A percentile compares a stretch with the other conserved stretches of the same genome.
These are phyloP conservation scores for Dictyostelium intermedium DNA, from an alignment of 78 protist species.

Conservation along the genomic window DNA sequence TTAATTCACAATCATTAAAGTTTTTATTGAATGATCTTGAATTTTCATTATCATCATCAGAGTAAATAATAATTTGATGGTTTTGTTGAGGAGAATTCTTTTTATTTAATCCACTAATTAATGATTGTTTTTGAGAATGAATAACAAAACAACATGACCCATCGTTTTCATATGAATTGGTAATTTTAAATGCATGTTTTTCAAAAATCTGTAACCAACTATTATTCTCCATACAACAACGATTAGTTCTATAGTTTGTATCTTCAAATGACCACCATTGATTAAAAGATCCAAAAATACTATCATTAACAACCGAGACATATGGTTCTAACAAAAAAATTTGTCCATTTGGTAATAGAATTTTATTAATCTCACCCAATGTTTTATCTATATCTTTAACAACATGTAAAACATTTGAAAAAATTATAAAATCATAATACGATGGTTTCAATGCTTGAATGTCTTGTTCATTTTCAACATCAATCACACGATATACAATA, in stretches of 20 bases:
- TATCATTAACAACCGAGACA: background rate
- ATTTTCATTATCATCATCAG: background rate
- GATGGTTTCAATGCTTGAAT: background rate
- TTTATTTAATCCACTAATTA: too few species aligned
- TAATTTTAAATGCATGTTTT: background rate
- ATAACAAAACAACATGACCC: background rate
- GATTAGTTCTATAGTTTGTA: background rate
- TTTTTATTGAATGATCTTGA: background rate
- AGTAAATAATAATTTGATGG: background rate
- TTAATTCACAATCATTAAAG: background rate
- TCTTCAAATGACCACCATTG: constrained; percentile 1
- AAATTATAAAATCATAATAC: background rate
- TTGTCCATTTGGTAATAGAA: background rate
- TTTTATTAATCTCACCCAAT: background rate
- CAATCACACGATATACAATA: background rate
- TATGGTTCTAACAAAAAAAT: background rate
- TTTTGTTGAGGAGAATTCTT: too few species aligned
- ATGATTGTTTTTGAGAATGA: background rate
- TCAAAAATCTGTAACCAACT: background rate
- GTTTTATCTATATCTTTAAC: background rate
- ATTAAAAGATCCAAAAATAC: background rate
- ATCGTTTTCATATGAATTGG: background rate
- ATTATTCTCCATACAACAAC: background rate
- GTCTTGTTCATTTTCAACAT: background rate
- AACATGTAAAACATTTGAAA: background rate